Conservation (phyloP, 805 yeast genomes). For the Brettanomyces anomalus region DNA sequence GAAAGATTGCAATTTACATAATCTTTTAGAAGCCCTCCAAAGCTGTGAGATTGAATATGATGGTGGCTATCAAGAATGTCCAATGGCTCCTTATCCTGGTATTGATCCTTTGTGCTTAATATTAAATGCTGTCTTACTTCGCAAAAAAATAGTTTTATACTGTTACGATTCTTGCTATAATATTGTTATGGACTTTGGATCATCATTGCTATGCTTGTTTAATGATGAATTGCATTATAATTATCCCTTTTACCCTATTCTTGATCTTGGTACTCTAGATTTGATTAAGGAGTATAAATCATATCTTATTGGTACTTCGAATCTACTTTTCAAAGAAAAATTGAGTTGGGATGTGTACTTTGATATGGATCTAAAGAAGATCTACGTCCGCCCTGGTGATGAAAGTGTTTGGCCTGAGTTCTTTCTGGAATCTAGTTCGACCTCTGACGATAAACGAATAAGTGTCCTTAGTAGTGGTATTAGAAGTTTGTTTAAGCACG, state of each 20-base stretch:
- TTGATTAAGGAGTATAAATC: conserved; percentile 31
- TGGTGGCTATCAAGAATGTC: conserved; percentile 3
- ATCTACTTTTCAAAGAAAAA: conserved; percentile 50
- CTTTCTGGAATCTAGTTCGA: conserved; percentile 2
- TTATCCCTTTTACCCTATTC: conserved; percentile 34
- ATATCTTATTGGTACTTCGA: conserved; percentile 59
- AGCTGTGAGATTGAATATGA: conserved; percentile 3
- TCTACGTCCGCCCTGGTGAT: conserved; percentile 16
- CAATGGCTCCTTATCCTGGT: conserved; percentile 14
- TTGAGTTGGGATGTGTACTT: conserved; percentile 50
- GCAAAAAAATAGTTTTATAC: conserved; percentile 32
- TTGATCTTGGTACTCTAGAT: conserved; percentile 53
- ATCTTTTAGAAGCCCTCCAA: conserved; percentile 9
- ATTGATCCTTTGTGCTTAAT: conserved; percentile 29
- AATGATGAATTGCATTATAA: conserved; percentile 16
- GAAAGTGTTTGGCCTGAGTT: conserved; percentile 4
- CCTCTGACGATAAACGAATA: conserved; percentile 9
- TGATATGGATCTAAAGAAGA: conserved; percentile 45
- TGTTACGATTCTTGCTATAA: conserved; percentile 38
- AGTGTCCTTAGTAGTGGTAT: conserved; percentile 9
- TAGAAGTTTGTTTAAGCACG: conserved; percentile 1
- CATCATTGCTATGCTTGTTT: conserved; percentile 32
- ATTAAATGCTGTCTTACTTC: conserved; percentile 39
- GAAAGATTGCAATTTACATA: conserved; percentile 18
- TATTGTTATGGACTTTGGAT: conserved; percentile 33